Evolutionary conservation across 2,329 filamentous ascomycete species (phyloP).

Genomic region (Hymenoscyphus occultus): DNA sequence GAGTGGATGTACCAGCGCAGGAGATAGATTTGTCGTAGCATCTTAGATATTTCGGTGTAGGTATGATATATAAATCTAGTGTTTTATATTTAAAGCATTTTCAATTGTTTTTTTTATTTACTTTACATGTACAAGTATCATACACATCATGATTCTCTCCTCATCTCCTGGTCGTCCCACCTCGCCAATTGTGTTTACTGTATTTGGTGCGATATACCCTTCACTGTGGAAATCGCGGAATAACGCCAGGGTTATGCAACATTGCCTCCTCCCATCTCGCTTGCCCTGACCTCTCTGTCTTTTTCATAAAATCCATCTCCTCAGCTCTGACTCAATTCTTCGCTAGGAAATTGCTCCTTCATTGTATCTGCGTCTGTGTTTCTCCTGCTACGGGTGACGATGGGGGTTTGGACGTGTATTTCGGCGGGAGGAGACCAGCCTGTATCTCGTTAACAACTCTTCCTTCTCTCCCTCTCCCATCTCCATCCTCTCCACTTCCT

Average conservation of each 20-base stretch:
- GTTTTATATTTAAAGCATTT: neutral
- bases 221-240: neutral
- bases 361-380: neutral
- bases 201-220: no score
- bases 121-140: neutral
- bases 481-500: neutral
- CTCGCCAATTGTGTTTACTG: neutral
- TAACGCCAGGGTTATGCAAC: conserved; percentile 5
- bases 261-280: neutral
- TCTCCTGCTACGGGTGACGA: neutral
- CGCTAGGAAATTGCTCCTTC: neutral
- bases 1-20: neutral
- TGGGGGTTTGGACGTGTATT: conserved; percentile 25
- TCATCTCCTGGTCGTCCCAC: neutral
- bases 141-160: neutral
- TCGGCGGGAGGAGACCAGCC: conserved; percentile 36
- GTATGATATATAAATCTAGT: neutral
- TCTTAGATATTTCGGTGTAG: conserved; percentile 1
- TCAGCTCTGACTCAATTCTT: neutral
- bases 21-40: neutral
- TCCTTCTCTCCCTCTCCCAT: conserved; percentile 6
- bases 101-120: neutral
- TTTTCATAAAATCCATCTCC: neutral
- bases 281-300: no score
- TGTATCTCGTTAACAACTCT: conserved; percentile 13